phyloP scores from a whole-genome alignment of 352 stramenopile genomes.

The Globisporangium yorkense region DNA sequence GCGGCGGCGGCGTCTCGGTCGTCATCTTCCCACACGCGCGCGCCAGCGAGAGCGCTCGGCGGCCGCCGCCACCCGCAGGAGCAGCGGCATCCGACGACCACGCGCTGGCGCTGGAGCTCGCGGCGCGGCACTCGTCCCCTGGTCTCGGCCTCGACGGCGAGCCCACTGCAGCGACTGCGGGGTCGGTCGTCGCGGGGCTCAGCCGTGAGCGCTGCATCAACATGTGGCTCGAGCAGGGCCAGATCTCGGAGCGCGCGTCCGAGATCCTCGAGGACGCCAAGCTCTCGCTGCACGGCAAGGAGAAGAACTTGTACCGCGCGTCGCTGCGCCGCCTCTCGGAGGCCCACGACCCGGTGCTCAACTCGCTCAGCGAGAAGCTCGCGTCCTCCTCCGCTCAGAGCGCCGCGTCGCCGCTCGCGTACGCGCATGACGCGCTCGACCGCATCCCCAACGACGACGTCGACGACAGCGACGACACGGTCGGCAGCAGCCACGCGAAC shows the following conservation, averaged over 20 bases:
- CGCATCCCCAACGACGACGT: slow-evolving; percentile 4
- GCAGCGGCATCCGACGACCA: slow-evolving; percentile 20
- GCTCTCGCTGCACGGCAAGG: slow-evolving; percentile 69
- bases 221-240: slow-evolving; percentile 74
- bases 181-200: slow-evolving; percentile 6
- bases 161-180: slow-evolving; percentile 7
- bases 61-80: slow-evolving; percentile 11
- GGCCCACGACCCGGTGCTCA: slow-evolving; percentile 59
- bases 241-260: slow-evolving; percentile 75
- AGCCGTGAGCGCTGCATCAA: slow-evolving; percentile 68
- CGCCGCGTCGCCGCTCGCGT: slow-evolving; percentile 6
- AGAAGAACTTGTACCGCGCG: slow-evolving; percentile 76
- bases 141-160: slow-evolving; percentile 8
- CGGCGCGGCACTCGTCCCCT: slow-evolving; percentile 15
- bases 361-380: slow-evolving; percentile 61
- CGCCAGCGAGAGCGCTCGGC: slow-evolving; percentile 49
- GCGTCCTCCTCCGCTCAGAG: slow-evolving; percentile 31
- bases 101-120: slow-evolving; percentile 27
- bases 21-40: slow-evolving; percentile 12
- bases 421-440: slow-evolving; percentile 13
- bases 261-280: slow-evolving; percentile 83
- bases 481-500: background rate
- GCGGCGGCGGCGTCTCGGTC: background rate
- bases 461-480: background rate
- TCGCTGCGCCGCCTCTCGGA: slow-evolving; percentile 56